Evolutionary conservation across 495 filamentous ascomycete species (phyloP).

Genomic region (Parmelia sp.): DNA sequence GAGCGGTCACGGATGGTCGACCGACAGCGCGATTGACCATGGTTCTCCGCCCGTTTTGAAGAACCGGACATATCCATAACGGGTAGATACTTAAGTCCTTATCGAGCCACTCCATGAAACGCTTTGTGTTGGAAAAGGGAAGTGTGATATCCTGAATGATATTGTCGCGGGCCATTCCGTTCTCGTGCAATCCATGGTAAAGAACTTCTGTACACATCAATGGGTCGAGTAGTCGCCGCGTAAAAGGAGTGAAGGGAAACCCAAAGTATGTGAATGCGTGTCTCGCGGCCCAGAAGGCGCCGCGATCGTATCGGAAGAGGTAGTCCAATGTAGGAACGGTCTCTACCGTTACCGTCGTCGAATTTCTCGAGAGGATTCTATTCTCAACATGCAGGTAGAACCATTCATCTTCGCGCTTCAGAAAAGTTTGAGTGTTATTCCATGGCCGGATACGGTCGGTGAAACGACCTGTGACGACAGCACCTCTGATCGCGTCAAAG

Average conservation of each 20-base stretch:
- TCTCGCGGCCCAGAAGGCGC: slow-evolving; percentile 50
- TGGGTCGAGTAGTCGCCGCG: slow-evolving; percentile 44
- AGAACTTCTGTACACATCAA: slow-evolving; percentile 50
- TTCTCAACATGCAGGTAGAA: slow-evolving; percentile 47
- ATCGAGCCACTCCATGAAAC: slow-evolving; percentile 45
- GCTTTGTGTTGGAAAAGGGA: slow-evolving; percentile 36
- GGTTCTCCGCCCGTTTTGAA: slow-evolving; percentile 25
- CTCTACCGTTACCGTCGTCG: slow-evolving; percentile 31
- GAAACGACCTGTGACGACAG: slow-evolving; percentile 43
- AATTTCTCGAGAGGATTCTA: slow-evolving; percentile 7
- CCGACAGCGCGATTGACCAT: slow-evolving; percentile 2
- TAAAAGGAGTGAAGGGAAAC: slow-evolving; percentile 46
- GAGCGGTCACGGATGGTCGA: neutral
- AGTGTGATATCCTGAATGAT: slow-evolving; percentile 54
- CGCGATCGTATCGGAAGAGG: slow-evolving; percentile 58
- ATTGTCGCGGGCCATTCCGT: slow-evolving; percentile 39
- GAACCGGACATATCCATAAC: slow-evolving; percentile 54
- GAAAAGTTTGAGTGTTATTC: slow-evolving; percentile 34
- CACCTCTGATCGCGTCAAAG: slow-evolving; percentile 37
- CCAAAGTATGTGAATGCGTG: slow-evolving; percentile 49
- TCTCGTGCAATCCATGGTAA: slow-evolving; percentile 50
- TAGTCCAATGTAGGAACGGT: slow-evolving; percentile 51
- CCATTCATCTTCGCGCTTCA: slow-evolving; percentile 47
- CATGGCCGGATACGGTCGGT: slow-evolving; percentile 25
- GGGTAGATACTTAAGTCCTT: slow-evolving; percentile 46